Conservation (phyloP, 2,329 filamentous ascomycete species). For the Orbilia blumenaviensis region DNA sequence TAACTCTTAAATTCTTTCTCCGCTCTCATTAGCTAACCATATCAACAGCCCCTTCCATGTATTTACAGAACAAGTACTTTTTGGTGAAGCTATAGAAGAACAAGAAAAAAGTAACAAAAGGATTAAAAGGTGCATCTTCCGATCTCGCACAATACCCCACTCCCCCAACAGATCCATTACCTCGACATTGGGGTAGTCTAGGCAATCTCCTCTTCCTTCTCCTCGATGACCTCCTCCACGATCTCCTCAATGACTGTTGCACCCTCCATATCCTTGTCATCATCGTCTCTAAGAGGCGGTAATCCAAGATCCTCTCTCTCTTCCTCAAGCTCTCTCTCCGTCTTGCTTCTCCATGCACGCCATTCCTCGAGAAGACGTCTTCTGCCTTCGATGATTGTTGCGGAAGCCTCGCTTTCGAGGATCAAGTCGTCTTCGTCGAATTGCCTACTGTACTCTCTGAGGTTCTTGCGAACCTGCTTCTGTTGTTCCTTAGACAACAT, state of each 20-base stretch:
- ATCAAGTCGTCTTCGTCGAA: conserved; percentile 97
- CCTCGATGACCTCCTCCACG: conserved; percentile 68
- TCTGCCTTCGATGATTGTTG: conserved; percentile 82
- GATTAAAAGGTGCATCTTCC: neutral
- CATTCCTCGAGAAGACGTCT: conserved; percentile 86
- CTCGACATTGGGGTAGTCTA: conserved; percentile 16
- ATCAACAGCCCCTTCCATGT: conserved; percentile 9
- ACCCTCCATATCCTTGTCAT: conserved; percentile 71
- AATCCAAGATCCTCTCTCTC: conserved; percentile 76
- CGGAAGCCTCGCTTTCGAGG: conserved; percentile 90
- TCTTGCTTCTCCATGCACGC: conserved; percentile 80
- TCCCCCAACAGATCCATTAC: neutral
- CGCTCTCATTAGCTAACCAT: neutral
- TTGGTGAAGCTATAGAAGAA: neutral
- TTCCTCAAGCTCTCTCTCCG: conserved; percentile 75
- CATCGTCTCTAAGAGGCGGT: conserved; percentile 71
- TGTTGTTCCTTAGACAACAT: conserved; percentile 96
- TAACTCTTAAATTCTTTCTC: neutral
- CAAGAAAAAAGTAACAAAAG: conserved; percentile 23
- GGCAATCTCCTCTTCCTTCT: conserved; percentile 84
- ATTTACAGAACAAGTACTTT: conserved; percentile 4
- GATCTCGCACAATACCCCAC: neutral
- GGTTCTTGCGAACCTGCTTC: conserved; percentile 96
- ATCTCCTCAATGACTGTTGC: conserved; percentile 83
- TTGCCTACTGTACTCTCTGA: conserved; percentile 91